Evolutionary conservation across 139 green algal genomes (phyloP).

Genomic region (Diplosphaera chodatii): DNA sequence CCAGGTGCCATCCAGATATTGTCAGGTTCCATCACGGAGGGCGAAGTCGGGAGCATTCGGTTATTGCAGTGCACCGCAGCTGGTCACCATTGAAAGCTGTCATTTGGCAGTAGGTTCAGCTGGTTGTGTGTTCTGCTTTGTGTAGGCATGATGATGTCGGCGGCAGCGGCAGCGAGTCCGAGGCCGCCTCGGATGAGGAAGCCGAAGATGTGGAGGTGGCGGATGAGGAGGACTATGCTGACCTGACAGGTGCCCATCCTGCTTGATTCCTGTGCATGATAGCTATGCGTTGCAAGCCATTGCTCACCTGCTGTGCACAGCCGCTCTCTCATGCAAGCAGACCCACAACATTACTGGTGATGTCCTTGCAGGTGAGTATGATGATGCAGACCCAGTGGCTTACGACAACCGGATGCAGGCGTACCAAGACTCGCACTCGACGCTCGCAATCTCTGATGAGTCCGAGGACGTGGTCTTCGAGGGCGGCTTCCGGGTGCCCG

Average conservation of each 20-base stretch:
- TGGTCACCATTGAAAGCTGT: too few relatives aligned
- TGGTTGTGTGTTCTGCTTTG: too few relatives aligned
- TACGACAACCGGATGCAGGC: conserved; percentile 28
- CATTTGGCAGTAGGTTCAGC: too few relatives aligned
- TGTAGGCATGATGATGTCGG: not conserved
- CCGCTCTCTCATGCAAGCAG: too few relatives aligned
- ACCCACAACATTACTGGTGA: too few relatives aligned
- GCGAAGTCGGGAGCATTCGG: too few relatives aligned
- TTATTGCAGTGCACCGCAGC: too few relatives aligned
- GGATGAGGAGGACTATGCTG: not conserved
- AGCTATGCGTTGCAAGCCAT: too few relatives aligned
- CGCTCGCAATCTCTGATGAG: not conserved
- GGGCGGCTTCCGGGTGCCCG: conserved; percentile 52
- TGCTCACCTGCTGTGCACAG: too few relatives aligned
- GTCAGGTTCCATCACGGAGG: too few relatives aligned
- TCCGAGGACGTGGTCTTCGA: conserved; percentile 55
- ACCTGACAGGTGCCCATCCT: conserved; percentile 17
- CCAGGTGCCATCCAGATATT: not conserved
- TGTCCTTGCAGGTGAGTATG: conserved; percentile 41
- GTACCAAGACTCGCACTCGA: conserved; percentile 3
- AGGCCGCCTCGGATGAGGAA: conserved; percentile 3
- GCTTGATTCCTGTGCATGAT: not conserved
- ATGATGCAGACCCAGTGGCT: conserved; percentile 45
- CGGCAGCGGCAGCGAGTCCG: conserved; percentile 1
- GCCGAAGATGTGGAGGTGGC: not conserved